These are phyloP conservation scores for Aspergillus conjunctus DNA, from an alignment of 495 filamentous ascomycete genomes.

Conservation along the genomic window DNA sequence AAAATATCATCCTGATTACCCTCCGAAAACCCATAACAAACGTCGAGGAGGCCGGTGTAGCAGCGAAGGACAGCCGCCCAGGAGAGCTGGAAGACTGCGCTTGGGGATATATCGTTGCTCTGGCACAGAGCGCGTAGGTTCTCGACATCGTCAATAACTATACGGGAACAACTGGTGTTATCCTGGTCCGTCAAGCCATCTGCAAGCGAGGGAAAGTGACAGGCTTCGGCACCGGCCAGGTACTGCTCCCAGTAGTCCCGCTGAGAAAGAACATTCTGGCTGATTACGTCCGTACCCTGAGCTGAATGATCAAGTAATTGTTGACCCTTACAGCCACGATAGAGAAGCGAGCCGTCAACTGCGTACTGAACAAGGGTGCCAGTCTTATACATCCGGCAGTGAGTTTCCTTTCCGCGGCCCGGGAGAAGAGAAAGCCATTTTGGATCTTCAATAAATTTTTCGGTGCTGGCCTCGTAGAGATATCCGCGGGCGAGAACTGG, in stretches of 20 bases:
- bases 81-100: slow-evolving; percentile 1
- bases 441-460: slow-evolving; percentile 27
- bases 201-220: background rate
- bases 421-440: background rate
- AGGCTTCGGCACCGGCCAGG: background rate
- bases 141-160: slow-evolving; percentile 3
- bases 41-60: slow-evolving; percentile 1
- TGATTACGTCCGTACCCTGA: background rate
- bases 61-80: slow-evolving; percentile 4
- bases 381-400: slow-evolving; percentile 4
- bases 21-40: slow-evolving; percentile 3
- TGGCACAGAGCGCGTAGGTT: background rate
- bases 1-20: background rate
- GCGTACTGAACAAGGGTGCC: slow-evolving; percentile 6
- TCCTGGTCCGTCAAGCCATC: background rate
- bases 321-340: background rate
- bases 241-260: background rate
- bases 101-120: background rate
- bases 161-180: slow-evolving; percentile 1
- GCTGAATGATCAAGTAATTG: background rate
- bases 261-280: background rate
- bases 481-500: too few species aligned
- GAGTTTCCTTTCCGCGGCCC: too few species aligned
- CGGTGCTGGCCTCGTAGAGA: too few species aligned
- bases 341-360: background rate